These are phyloP conservation scores for Teunomyces stri DNA, from an alignment of 805 yeast genomes.

Conservation along the genomic window DNA sequence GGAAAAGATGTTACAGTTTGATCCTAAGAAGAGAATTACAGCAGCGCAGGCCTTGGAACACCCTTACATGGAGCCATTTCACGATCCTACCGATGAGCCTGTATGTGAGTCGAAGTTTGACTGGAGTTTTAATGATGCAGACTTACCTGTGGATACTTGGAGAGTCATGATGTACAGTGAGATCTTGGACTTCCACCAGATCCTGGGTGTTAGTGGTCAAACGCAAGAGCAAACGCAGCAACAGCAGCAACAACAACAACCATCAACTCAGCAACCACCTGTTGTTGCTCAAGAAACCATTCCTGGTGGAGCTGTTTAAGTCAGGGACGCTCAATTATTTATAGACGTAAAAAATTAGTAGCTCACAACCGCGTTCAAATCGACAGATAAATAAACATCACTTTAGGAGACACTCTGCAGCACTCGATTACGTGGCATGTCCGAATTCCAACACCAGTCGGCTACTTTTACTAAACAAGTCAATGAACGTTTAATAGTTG, in stretches of 20 bases:
- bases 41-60: conserved; percentile 89
- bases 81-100: conserved; percentile 97
- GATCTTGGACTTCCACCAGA: conserved; percentile 92
- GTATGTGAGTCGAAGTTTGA: conserved; percentile 89
- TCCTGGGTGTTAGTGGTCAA: conserved; percentile 45
- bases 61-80: conserved; percentile 91
- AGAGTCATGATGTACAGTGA: conserved; percentile 99
- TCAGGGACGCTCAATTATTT: neutral
- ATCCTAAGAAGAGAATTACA: conserved; percentile 89
- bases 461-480: conserved; percentile 15
- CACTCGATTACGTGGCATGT: neutral
- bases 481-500: conserved; percentile 19
- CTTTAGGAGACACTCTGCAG: no score
- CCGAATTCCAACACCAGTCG: neutral
- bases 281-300: neutral
- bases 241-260: neutral
- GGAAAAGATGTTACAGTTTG: conserved; percentile 89
- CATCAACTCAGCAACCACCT: neutral
- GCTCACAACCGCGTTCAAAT: neutral
- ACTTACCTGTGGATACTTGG: conserved; percentile 97
- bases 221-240: conserved; percentile 15
- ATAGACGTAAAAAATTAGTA: neutral
- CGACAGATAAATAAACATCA: neutral
- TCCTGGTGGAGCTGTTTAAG: neutral
- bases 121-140: conserved; percentile 98